These are phyloP conservation scores for Piper longum DNA, from an alignment of 164 flowering plant species.

Conservation along the genomic window DNA sequence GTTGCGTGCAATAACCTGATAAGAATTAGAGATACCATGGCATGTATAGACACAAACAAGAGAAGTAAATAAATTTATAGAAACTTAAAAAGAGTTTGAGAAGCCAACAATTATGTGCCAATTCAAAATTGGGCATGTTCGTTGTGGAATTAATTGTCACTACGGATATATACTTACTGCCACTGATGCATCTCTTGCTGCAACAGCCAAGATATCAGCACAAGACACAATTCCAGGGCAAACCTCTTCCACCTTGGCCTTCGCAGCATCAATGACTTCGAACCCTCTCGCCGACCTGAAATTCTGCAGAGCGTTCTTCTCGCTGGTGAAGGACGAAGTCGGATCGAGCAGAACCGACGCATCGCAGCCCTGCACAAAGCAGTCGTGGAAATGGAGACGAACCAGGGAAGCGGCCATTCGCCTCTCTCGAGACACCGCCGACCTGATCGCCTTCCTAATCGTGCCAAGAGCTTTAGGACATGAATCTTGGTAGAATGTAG, in stretches of 20 bases:
- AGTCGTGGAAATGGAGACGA: conserved; percentile 13
- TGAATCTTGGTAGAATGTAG: not conserved
- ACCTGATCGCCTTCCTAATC: not conserved
- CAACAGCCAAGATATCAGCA: conserved; percentile 21
- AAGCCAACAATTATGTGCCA: too few relatives aligned
- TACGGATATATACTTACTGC: conserved; percentile 1
- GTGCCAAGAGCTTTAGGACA: conserved; percentile 3
- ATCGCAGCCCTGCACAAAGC: conserved; percentile 29
- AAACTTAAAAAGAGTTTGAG: too few relatives aligned
- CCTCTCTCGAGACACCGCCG: conserved; percentile 1
- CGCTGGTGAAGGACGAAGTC: conserved; percentile 17
- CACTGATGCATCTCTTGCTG: conserved; percentile 13
- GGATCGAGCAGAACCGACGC: conserved; percentile 22
- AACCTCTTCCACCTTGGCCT: conserved; percentile 16
- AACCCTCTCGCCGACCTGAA: conserved; percentile 19
- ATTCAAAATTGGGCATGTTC: too few relatives aligned
- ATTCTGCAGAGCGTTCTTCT: conserved; percentile 19
- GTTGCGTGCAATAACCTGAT: too few relatives aligned
- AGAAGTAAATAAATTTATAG: too few relatives aligned
- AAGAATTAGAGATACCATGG: too few relatives aligned
- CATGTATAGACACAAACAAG: too few relatives aligned
- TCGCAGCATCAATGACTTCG: conserved; percentile 21
- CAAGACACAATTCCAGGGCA: conserved; percentile 26
- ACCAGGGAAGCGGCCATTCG: conserved; percentile 9
- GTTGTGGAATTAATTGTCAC: too few relatives aligned